Percentiles rank a stretch among this genome's conserved stretches.
Evolutionary conservation across 257 asterid species (phyloP).

Genomic region (Oldenlandia corymbosa): DNA sequence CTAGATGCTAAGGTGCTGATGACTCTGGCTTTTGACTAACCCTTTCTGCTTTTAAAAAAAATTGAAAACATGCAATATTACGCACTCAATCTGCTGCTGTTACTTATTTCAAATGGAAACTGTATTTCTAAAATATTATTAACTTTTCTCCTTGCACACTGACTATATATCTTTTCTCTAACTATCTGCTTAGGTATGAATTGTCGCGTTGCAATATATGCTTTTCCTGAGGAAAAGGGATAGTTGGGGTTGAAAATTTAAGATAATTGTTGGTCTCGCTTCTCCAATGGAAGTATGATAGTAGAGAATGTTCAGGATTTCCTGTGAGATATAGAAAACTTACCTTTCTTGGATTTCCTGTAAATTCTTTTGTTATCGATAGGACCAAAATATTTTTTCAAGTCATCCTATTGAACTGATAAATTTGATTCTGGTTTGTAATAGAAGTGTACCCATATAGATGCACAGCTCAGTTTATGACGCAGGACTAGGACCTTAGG

Average conservation of each 20-base stretch:
- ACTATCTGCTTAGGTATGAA: background rate
- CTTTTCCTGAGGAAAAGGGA: too few relatives aligned
- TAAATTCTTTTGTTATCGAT: too few relatives aligned
- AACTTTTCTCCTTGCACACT: background rate
- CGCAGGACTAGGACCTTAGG: too few relatives aligned
- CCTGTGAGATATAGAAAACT: background rate
- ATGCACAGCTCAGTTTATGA: too few relatives aligned
- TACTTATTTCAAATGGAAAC: background rate
- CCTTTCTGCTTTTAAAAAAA: too few relatives aligned
- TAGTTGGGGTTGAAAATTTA: too few relatives aligned
- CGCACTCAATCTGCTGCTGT: background rate
- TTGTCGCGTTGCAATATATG: background rate
- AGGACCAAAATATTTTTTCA: background rate
- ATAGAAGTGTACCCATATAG: background rate
- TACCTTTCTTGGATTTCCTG: too few relatives aligned
- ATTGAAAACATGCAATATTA: background rate
- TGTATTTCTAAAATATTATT: background rate
- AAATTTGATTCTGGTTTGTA: background rate
- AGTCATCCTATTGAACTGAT: background rate
- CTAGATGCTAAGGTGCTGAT: background rate
- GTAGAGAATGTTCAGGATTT: background rate
- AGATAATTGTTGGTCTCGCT: too few relatives aligned
- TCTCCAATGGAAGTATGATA: background rate
- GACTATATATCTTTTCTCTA: background rate
- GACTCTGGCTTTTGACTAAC: background rate